These are phyloP conservation scores for Sugiyamaella japonica DNA, from an alignment of 1,139 yeast species.

Conservation along the genomic window DNA sequence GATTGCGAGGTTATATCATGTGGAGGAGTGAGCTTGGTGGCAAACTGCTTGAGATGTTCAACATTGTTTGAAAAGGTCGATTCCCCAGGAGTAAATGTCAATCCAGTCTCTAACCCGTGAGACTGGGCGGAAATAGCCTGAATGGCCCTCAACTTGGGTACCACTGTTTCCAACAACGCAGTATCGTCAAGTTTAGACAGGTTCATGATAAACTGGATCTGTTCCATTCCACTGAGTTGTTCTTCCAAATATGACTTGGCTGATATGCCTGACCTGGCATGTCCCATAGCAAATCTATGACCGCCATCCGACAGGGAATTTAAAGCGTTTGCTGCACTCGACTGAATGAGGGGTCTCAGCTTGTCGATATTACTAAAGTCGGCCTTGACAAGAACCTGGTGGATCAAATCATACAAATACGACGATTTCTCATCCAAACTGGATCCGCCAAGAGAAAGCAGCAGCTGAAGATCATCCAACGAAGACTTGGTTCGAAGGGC, in stretches of 20 bases:
- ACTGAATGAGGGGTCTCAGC: constrained; percentile 68
- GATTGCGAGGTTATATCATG: not conserved
- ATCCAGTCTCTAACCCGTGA: constrained; percentile 29
- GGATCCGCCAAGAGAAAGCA: constrained; percentile 64
- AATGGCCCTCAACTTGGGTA: constrained; percentile 64
- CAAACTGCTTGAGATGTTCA: constrained; percentile 24
- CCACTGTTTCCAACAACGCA: constrained; percentile 50
- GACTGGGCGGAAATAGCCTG: constrained; percentile 39
- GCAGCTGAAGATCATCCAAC: constrained; percentile 41
- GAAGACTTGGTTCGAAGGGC: constrained; percentile 16
- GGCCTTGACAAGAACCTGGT: constrained; percentile 66
- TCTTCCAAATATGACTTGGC: constrained; percentile 63
- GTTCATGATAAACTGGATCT: constrained; percentile 66
- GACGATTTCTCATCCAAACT: constrained; percentile 66
- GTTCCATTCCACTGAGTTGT: constrained; percentile 67
- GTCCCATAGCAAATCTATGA: constrained; percentile 75
- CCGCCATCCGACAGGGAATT: constrained; percentile 84
- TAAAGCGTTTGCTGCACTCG: constrained; percentile 74
- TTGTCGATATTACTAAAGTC: constrained; percentile 70
- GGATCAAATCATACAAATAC: constrained; percentile 64
- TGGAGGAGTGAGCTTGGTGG: constrained; percentile 7
- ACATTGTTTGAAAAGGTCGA: constrained; percentile 22
- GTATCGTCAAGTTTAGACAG: constrained; percentile 62
- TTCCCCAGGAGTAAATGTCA: constrained; percentile 30
- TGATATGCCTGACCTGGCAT: constrained; percentile 65